These are phyloP conservation scores for Poronia punctata DNA, from an alignment of 495 filamentous ascomycete species.

Conservation along the genomic window DNA sequence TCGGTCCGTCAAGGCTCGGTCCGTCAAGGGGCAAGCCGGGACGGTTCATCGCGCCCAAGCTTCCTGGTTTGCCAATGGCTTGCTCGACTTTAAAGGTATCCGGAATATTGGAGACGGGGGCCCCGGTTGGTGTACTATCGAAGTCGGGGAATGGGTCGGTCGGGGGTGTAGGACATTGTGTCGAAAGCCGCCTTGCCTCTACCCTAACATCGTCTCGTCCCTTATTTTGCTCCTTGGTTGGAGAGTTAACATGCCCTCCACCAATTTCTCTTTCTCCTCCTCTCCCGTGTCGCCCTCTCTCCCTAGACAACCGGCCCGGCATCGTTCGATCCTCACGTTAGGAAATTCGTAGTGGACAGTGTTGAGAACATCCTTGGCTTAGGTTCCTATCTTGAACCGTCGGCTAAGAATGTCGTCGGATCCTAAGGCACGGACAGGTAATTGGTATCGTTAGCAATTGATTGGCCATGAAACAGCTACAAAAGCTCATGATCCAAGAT, in stretches of 20 bases:
- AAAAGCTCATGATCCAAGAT: too few relatives aligned
- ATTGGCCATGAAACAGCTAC: too few relatives aligned
- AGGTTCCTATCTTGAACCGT: too few relatives aligned
- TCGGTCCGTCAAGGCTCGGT: too few relatives aligned
- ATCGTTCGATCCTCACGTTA: conserved; percentile 7
- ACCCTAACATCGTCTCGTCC: not conserved
- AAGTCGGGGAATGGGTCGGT: conserved; percentile 22
- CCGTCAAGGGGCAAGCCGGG: not conserved
- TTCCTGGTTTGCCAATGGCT: not conserved
- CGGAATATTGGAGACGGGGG: conserved; percentile 5
- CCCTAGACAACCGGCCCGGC: conserved; percentile 8
- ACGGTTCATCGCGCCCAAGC: not conserved
- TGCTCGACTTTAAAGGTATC: not conserved
- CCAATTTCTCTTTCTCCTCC: not conserved
- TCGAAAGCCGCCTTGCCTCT: not conserved
- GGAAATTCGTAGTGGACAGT: not conserved
- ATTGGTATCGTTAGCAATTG: too few relatives aligned
- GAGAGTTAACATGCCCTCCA: not conserved
- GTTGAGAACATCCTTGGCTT: conserved; percentile 5
- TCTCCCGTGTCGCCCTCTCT: conserved; percentile 4
- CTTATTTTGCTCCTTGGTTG: not conserved
- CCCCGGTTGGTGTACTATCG: conserved; percentile 15
- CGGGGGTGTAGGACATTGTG: conserved; percentile 9
- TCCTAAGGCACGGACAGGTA: too few relatives aligned
- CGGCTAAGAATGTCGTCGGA: too few relatives aligned